phyloP scores from a whole-genome alignment of 208 protist genomes.

The Kentomonas sorsogonicus region DNA sequence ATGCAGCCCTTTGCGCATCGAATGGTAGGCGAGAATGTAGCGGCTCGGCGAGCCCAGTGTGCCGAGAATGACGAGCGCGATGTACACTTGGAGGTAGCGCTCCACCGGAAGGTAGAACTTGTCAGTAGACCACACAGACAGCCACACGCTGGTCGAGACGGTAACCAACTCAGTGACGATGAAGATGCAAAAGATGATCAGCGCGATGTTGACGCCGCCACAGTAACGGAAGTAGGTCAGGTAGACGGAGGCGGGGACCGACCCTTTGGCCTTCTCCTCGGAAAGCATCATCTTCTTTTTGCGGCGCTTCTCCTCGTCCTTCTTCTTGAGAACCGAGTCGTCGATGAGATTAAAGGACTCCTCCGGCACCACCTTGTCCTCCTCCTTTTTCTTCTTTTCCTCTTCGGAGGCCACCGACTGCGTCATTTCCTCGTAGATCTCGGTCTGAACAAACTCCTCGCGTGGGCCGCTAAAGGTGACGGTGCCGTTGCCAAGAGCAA shows the following conservation, averaged over 20 bases:
- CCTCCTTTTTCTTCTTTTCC: not conserved
- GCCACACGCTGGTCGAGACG: too few species aligned
- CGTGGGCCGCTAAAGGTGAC: conserved; percentile 42
- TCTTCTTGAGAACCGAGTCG: conserved; percentile 1
- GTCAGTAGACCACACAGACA: conserved; percentile 55
- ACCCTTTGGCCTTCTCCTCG: conserved; percentile 52
- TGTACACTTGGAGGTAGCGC: conserved; percentile 41
- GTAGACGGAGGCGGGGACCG: conserved; percentile 54
- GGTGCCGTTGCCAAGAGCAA: conserved; percentile 60
- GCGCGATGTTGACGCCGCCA: conserved; percentile 28
- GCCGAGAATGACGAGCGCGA: conserved; percentile 23
- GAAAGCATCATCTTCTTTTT: conserved; percentile 29
- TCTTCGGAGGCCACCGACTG: not conserved
- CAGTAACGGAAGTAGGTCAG: conserved; percentile 38
- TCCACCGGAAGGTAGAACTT: conserved; percentile 4
- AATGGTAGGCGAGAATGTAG: conserved; percentile 21
- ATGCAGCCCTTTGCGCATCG: conserved; percentile 27
- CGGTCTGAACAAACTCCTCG: conserved; percentile 28
- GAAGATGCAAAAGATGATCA: conserved; percentile 39
- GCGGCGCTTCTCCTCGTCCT: not conserved
- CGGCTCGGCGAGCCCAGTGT: conserved; percentile 34
- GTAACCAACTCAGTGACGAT: conserved; percentile 42
- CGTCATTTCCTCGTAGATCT: not conserved
- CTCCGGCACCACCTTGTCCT: not conserved
- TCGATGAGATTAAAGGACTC: conserved; percentile 1